Conservation (phyloP, 257 asterid genomes). For the Nicotiana paniculata region DNA sequence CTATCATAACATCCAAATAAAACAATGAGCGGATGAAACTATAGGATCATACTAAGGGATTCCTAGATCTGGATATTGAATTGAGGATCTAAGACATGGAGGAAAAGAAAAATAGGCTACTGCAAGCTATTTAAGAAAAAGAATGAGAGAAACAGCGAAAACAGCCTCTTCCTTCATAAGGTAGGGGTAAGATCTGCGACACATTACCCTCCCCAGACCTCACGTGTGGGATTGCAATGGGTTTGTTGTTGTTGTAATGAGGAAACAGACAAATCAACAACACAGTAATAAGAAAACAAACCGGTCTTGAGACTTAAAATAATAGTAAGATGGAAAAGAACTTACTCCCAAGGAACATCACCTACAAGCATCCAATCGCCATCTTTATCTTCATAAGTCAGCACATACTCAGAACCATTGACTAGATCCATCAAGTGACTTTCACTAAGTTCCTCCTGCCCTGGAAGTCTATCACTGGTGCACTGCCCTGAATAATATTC, state of each 20-base stretch:
- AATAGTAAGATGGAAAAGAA: background rate
- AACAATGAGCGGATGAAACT: background rate
- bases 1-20: slow-evolving; percentile 27
- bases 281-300: too few relatives aligned
- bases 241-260: too few relatives aligned
- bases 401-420: slow-evolving; percentile 61
- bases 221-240: too few relatives aligned
- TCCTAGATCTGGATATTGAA: too few relatives aligned
- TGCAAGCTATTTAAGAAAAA: background rate
- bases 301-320: too few relatives aligned
- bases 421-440: slow-evolving; percentile 54
- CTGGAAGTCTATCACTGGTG: slow-evolving; percentile 35
- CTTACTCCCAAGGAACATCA: slow-evolving; percentile 90
- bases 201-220: too few relatives aligned
- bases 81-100: too few relatives aligned
- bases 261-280: too few relatives aligned
- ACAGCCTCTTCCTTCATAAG: too few relatives aligned
- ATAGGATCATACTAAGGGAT: background rate
- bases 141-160: background rate
- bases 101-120: background rate
- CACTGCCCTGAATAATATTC: slow-evolving; percentile 45
- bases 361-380: slow-evolving; percentile 96
- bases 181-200: too few relatives aligned
- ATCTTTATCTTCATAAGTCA: slow-evolving; percentile 72
- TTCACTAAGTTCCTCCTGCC: slow-evolving; percentile 46